Evolutionary conservation across 2,329 filamentous ascomycete species (phyloP).

Genomic region (Aspergillus pseudoterreus): DNA sequence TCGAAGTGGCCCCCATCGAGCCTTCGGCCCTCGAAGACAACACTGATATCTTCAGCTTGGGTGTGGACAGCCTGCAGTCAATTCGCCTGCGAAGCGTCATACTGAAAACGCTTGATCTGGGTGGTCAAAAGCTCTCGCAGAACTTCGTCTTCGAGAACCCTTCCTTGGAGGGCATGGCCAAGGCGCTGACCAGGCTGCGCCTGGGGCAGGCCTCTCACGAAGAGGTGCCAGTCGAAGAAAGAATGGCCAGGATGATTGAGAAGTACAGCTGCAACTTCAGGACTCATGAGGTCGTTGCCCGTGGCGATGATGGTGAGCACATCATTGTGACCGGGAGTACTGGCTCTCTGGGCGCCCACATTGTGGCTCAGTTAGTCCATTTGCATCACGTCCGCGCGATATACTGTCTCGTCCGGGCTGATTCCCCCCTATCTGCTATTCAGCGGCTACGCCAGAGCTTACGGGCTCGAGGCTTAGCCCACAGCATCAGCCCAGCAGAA

Average conservation of each 20-base stretch:
- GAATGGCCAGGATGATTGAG: slow-evolving; percentile 47
- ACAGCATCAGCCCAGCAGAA: slow-evolving; percentile 9
- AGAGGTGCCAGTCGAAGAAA: slow-evolving; percentile 30
- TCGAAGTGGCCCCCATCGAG: slow-evolving; percentile 16
- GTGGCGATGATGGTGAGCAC: slow-evolving; percentile 10
- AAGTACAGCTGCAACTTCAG: slow-evolving; percentile 37
- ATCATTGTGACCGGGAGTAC: slow-evolving; percentile 60
- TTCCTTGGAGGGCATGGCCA: slow-evolving; percentile 16
- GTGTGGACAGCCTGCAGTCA: slow-evolving; percentile 21
- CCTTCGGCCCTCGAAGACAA: neutral
- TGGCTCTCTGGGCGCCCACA: slow-evolving; percentile 61
- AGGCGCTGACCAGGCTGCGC: slow-evolving; percentile 12
- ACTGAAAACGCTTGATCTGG: slow-evolving; percentile 11
- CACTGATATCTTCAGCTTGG: slow-evolving; percentile 21
- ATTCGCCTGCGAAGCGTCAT: slow-evolving; percentile 16
- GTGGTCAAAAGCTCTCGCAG: slow-evolving; percentile 13
- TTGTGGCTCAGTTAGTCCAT: slow-evolving; percentile 48
- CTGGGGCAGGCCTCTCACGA: slow-evolving; percentile 5
- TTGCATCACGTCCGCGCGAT: slow-evolving; percentile 31
- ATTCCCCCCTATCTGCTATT: slow-evolving; percentile 36
- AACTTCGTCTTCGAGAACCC: slow-evolving; percentile 23
- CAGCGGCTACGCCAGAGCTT: slow-evolving; percentile 46
- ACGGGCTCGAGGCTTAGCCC: slow-evolving; percentile 14
- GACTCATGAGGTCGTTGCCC: slow-evolving; percentile 19
- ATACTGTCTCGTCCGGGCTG: slow-evolving; percentile 56